These are phyloP conservation scores for Plasmodium malariae DNA, from an alignment of 169 alveolate species.

Conservation along the genomic window DNA sequence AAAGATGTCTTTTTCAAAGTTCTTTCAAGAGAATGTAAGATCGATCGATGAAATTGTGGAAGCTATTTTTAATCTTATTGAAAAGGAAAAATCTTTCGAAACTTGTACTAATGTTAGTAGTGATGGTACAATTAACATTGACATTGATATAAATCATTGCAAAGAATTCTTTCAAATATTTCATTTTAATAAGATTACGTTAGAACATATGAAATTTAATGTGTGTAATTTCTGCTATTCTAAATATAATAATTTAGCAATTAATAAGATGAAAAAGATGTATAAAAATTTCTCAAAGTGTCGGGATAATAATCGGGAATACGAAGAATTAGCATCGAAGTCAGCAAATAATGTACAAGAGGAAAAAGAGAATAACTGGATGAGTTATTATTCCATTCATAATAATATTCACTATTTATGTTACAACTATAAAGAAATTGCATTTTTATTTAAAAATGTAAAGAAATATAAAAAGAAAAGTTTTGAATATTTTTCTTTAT, in stretches of 20 bases:
- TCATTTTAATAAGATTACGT: slow-evolving; percentile 22
- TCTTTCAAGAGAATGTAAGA: slow-evolving; percentile 13
- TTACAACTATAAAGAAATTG: slow-evolving; percentile 26
- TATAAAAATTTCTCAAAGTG: slow-evolving; percentile 33
- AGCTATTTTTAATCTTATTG: slow-evolving; percentile 11
- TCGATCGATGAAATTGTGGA: not conserved
- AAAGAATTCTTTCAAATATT: slow-evolving; percentile 43
- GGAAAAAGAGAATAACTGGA: not conserved
- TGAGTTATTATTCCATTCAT: no score
- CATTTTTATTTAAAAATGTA: slow-evolving; percentile 48
- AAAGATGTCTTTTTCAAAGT: slow-evolving; percentile 37
- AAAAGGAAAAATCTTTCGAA: not conserved
- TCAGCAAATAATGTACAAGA: not conserved
- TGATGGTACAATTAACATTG: not conserved
- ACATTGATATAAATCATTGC: slow-evolving; percentile 8
- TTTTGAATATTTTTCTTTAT: slow-evolving; percentile 50
- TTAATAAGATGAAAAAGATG: slow-evolving; percentile 43
- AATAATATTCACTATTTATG: slow-evolving; percentile 49
- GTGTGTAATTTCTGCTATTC: slow-evolving; percentile 10
- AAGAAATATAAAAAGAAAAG: slow-evolving; percentile 70
- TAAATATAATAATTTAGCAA: slow-evolving; percentile 22
- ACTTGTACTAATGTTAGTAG: no score
- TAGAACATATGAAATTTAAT: slow-evolving; percentile 15
- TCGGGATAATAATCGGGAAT: slow-evolving; percentile 18
- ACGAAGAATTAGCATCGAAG: not conserved